phyloP scores from a whole-genome alignment of 2,329 filamentous ascomycete genomes.

The Penicillium thymicola region DNA sequence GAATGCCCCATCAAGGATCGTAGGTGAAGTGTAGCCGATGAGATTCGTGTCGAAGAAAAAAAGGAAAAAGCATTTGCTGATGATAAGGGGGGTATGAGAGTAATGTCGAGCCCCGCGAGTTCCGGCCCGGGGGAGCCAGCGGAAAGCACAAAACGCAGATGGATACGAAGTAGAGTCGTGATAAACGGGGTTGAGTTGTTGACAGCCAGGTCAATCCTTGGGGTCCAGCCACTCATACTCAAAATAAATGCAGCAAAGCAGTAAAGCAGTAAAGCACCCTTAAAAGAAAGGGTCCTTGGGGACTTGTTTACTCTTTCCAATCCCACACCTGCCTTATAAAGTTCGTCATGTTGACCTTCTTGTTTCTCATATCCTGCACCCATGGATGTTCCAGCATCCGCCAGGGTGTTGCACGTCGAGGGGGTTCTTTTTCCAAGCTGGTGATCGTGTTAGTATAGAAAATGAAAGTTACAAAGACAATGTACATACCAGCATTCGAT shows the following conservation, averaged over 20 bases:
- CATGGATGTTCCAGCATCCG: slow-evolving; percentile 98
- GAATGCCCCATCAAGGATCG: slow-evolving; percentile 22
- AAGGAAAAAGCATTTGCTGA: slow-evolving; percentile 1
- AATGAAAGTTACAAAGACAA: not conserved
- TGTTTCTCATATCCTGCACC: slow-evolving; percentile 94
- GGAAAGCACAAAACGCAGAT: slow-evolving; percentile 8
- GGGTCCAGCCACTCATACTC: slow-evolving; percentile 27
- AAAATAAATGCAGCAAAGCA: slow-evolving; percentile 10
- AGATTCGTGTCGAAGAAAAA: slow-evolving; percentile 13
- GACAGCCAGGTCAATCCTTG: slow-evolving; percentile 29
- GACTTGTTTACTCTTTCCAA: slow-evolving; percentile 66
- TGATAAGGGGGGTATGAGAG: slow-evolving; percentile 21
- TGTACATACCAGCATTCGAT: slow-evolving; percentile 87
- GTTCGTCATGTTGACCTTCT: slow-evolving; percentile 95
- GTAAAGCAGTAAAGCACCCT: slow-evolving; percentile 8
- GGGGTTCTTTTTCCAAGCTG: slow-evolving; percentile 91
- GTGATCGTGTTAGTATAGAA: slow-evolving; percentile 16
- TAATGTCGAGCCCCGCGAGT: slow-evolving; percentile 12
- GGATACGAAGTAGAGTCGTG: slow-evolving; percentile 6
- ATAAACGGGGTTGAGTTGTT: slow-evolving; percentile 19
- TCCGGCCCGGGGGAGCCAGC: slow-evolving; percentile 18
- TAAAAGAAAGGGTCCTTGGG: not conserved
- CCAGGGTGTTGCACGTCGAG: slow-evolving; percentile 87
- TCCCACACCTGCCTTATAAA: slow-evolving; percentile 96
- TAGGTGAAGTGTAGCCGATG: slow-evolving; percentile 18